Evolutionary conservation across 352 stramenopile genomes (phyloP), one percentile per base, ranked within the genome.

Genomic region (Phytophthora pinifolia): DNA sequence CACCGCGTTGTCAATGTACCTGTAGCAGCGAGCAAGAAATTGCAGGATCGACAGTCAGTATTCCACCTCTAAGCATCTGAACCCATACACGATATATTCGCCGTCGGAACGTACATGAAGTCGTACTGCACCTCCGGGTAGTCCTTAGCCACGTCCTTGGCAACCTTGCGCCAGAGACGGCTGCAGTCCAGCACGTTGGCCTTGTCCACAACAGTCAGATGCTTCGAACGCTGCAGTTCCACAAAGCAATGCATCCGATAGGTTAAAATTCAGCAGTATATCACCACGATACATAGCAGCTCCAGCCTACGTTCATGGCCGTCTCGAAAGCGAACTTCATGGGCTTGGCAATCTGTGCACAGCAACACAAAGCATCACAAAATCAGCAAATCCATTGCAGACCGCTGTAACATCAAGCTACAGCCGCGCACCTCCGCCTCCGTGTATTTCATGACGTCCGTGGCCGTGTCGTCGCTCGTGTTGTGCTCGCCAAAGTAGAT

Each of bases 1-100:
- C 54, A 98, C 96, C 27, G 96, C 96, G 72, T 99, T 99, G 74
- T 99, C 97, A 39, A 99, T 96, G 79, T 99, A 92, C 96, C 98
- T 98, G 72, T 96, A 96, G 39, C 4, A 27, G 1, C 12, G 3
- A 17, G 2, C n/a, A n/a, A n/a, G n/a, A n/a, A n/a, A n/a, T n/a
- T 3, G 3, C 1, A 25, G 20, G 20, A 17, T 27, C 45, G 50
- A 41, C 6, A 44, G 22, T 7, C n/a, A 8, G 47, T 27, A 27
- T 27, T 27, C 22, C 22, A 27, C 22, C 22, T 27, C 22, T 4
- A 27, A 27, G 22, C 22, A 2, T 27, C 22, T 6, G 22, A 6
- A 2, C 22, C 22, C 22, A 27, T 27, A 20, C 42, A 37, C 42
- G 32, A 31, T 17, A 37, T 10, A 1, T 7, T 18, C 3, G 13